Evolutionary conservation across 257 asterid species (phyloP), one percentile per base, ranked within the genome.

Genomic region (Forsythia viridissima): DNA sequence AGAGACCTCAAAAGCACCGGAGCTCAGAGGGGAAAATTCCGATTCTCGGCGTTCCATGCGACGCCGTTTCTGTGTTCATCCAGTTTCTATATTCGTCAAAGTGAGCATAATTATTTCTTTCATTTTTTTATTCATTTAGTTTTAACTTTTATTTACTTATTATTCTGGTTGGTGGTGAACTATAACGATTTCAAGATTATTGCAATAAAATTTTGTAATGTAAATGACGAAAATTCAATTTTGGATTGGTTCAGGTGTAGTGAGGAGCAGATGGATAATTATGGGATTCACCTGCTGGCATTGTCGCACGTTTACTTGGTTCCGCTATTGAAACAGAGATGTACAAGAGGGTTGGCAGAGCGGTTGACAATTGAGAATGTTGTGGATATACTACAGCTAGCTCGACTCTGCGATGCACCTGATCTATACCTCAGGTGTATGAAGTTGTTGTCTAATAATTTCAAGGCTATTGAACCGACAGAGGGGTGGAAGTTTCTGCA

Each of bases 401-500:
- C 99, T 0, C 82, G 97, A 67, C 70, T 93, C 76, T 95, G 98
- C 85, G 92, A 93, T 59, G 98, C 98, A 20, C 98, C 99, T 8
- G 92, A 92, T 91, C 94, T 95, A 44, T 77, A 85, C 82, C 89
- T 95, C 70, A 88, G 79, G 85, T 88, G 92, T 85, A 85, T 93
- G 97, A 92, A 86, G 72, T 41, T 87, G 51, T 37, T 95, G 74
- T 84, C 91, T 0, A 70, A 18, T 3, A 84, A 90, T 65, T 93
- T 89, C 88, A 89, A 82, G 81, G 80, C 86, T 73, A 92, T 92
- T 61, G 97, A 89, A 85, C 82, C 87, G 69, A 91, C 98, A 0
- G 99, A 95, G 85, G 99, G 96, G 4, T 95, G 99, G 99, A 84
- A 83, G 80, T 93, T 93, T 83, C 78, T 95, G 78, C 97, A 93